Evolutionary conservation across 1,139 yeast species (phyloP), one percentile per base, ranked within the genome.

Genomic region (Martiniozyma asiatica): DNA sequence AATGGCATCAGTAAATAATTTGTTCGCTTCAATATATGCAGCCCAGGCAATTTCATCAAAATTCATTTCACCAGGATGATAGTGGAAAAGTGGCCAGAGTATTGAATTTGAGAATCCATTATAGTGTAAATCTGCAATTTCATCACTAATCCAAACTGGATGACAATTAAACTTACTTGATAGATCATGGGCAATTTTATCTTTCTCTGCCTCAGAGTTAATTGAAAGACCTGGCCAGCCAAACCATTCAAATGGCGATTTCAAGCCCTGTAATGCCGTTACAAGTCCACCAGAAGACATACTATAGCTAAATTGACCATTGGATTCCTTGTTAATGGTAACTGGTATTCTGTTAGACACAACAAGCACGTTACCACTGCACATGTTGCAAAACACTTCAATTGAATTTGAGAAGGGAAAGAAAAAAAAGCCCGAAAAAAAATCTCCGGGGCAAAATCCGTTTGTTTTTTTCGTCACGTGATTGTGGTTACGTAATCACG

Each of bases 271-370:
- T 25, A 92, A 61, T 0, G 97, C 98, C 1, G 97, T 84, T 20
- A 92, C 98, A 31, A 92, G 67, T 1, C 99, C 99, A 12, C 99
- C 99, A 3, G 95, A 81, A 9, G 96, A 85, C 96, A 89, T 82
- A 31, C 75, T 61, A 48, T 76, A 76, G 33, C 56, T 50, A 17
- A 17, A 17, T 4, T 20, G 17, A 8, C 11, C 16, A 4, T 21
- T 16, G 51, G 80, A 81, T 34, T 73, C 63, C n/a, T 41, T 35
- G 8, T 20, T 26, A 47, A 87, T 82, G 2, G 98, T 89, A 29
- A 89, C 96, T 0, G 98, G 98, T 37, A 92, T 68, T 47, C 99
- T 65, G 55, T 92, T 92, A 9, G 97, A 85, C 3, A 92, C 94
- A 10, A 92, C 97, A 30, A 92, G 58, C 14, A 89, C 92, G 56